Base-by-base conservation (phyloP, 345 rosid genomes). In the Brassica nigra region DNA sequence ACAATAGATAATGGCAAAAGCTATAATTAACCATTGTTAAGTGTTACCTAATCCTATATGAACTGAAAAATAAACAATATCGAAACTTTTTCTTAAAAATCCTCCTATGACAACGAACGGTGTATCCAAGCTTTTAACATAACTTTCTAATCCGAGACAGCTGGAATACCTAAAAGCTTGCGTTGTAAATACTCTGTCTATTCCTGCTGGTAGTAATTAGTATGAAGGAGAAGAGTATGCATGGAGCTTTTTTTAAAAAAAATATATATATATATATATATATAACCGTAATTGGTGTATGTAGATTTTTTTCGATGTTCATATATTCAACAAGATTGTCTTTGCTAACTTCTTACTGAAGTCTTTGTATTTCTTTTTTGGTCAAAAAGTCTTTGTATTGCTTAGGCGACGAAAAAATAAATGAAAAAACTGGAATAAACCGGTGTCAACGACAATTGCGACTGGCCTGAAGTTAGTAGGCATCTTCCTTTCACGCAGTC, bases 21-120 rank as follows among this genome's bases (percentile, higher is more conserved):
- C 68, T 30, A 62, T 4, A 62, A 28, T 31, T 73, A 68, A 30
- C 68, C 52, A 70, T 23, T 70, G 70, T 34, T 52, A 70, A 15
- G 55, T 47, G 16, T 47, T 47, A 14, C 57, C 75, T 34, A 49
- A 52, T 69, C 36, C 80, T 70, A 69, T 31, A 68, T 16, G 39
- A 74, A 8, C 55, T 54, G 16, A 27, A 23, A 16, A 15, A 6
- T 16, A 55, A 55, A 18, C 28, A 47, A 12, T 55, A 55, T 15
- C 3, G 8, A 16, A 54, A 18, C 23, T 55, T 20, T 49, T 49
- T 49, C 16, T 14, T 8, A 39, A n/a, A 6, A 52, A 15, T 3
- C 11, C 62, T 44, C 23, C 23, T 7, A n/a, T 39, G 12, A 20
- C 62, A 54, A 69, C 73, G 28, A 70, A 52, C n/a, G 18, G 11